These are phyloP conservation scores for Pseudomonodictys pantanalensis DNA, from an alignment of 495 filamentous ascomycete species.

Conservation along the genomic window DNA sequence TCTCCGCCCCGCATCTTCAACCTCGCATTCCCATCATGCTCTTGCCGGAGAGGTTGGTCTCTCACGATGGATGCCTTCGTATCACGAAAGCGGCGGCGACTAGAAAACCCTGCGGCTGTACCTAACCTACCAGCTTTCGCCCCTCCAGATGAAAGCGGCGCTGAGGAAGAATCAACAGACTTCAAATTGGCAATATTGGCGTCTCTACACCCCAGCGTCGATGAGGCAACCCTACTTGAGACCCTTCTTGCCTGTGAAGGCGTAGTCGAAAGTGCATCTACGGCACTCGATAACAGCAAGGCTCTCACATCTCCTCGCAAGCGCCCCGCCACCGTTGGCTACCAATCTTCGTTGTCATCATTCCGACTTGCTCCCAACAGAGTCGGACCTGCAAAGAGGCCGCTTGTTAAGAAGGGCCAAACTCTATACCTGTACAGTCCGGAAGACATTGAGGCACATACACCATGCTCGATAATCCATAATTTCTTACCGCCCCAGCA, in stretches of 20 bases:
- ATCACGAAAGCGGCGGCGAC: slow-evolving; percentile 49
- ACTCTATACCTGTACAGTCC: slow-evolving; percentile 81
- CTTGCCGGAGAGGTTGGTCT: neutral
- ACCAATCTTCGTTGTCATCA: slow-evolving; percentile 38
- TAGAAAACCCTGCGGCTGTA: slow-evolving; percentile 14
- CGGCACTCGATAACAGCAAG: slow-evolving; percentile 24
- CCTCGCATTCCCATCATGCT: too few species aligned
- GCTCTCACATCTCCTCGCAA: slow-evolving; percentile 25
- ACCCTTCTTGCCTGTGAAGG: slow-evolving; percentile 73
- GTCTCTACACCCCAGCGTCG: slow-evolving; percentile 65
- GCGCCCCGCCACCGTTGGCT: slow-evolving; percentile 41
- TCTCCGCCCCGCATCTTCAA: neutral
- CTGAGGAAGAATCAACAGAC: slow-evolving; percentile 75
- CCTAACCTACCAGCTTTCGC: neutral
- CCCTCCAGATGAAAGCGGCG: neutral
- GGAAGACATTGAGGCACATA: slow-evolving; percentile 70
- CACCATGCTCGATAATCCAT: slow-evolving; percentile 86
- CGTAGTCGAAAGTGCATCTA: slow-evolving; percentile 62
- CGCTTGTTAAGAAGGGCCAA: slow-evolving; percentile 68
- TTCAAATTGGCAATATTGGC: slow-evolving; percentile 79
- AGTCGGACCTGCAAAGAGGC: slow-evolving; percentile 35
- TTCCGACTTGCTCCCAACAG: slow-evolving; percentile 14
- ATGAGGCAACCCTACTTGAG: slow-evolving; percentile 70
- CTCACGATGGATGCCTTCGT: slow-evolving; percentile 55
- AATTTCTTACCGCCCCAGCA: slow-evolving; percentile 74